Evolutionary conservation across 352 stramenopile genomes (phyloP), one percentile per base, ranked within the genome.

Genomic region (Pythium diclinum): DNA sequence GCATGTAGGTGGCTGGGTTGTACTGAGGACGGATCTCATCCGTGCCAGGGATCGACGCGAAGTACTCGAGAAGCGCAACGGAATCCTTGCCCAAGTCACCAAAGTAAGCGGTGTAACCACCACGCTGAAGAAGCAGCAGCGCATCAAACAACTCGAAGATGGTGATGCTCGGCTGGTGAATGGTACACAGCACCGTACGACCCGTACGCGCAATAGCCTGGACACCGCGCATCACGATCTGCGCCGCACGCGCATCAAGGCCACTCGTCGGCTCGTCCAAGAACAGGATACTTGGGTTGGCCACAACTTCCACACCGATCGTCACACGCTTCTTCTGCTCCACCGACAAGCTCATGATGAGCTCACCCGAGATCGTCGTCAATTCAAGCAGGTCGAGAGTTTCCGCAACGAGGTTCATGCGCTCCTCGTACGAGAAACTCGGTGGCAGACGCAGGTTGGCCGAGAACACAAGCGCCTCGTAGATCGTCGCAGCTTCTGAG

Each of bases 101-200:
- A 56, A 97, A 97, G 68, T 91, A 98, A 0, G 93, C 75, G 6
- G 76, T 76, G 25, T 62, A 81, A 2, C 78, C 78, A 44, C 74
- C 78, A 19, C 48, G 67, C 56, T 92, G 85, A 0, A 98, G 77
- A 23, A 98, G 65, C 1, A 98, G 67, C 0, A 97, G 61, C 34
- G 81, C 74, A 67, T 98, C 92, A 67, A 98, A 97, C 49, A 92
- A 72, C 63, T 95, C 82, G 59, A 98, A 98, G 56, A 98, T 95
- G 25, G 81, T 86, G 33, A 89, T 78, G 65, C 85, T 78, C 16
- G 92, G 77, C 58, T 83, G 76, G 63, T 81, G 73, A 33, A 83
- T 80, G 7, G 75, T 83, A 32, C 75, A 83, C 49, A 98, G 71
- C 44, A 98, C 81, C 10, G 88, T 92, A 53, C 89, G 86, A 21